Percentiles rank a stretch among this genome's conserved stretches.
Evolutionary conservation across 1,139 yeast species (phyloP).

Genomic region (Magnusiomyces suaveolens): DNA sequence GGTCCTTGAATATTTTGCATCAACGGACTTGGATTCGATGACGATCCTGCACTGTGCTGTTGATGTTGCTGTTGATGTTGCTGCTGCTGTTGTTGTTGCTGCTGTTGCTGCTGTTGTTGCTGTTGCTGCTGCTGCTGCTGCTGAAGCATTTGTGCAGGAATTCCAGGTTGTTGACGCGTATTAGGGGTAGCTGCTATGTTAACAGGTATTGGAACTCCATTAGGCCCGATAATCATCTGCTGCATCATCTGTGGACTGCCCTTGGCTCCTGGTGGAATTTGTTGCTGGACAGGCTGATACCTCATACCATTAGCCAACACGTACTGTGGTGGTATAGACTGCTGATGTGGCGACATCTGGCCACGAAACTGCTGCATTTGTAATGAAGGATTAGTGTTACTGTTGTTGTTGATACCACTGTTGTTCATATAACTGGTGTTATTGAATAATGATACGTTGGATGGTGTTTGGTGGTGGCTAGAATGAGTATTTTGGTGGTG

Average conservation of each 20-base stretch:
- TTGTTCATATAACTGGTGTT: neutral
- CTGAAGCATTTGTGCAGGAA: neutral
- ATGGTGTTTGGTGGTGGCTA: neutral
- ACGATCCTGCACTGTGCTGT: neutral
- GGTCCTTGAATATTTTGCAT: neutral
- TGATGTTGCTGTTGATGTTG: neutral
- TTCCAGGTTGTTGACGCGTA: neutral
- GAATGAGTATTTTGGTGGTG: neutral
- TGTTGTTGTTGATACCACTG: neutral
- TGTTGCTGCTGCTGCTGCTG: neutral
- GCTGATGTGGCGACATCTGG: conserved; percentile 5
- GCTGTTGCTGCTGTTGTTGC: neutral
- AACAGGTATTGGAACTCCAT: conserved; percentile 5
- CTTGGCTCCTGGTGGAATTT: neutral
- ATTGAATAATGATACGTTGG: neutral
- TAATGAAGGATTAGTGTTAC: neutral
- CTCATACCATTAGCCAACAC: neutral
- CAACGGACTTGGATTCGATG: neutral
- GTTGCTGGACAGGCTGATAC: neutral
- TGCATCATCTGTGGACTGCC: neutral
- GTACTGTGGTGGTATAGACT: neutral
- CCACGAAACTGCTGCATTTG: conserved; percentile 3
- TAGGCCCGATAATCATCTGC: conserved; percentile 3
- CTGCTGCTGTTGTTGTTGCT: neutral
- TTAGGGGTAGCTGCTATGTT: neutral